Conservation (phyloP, 1,139 yeast species). For the Lodderomyces jiufengensis region DNA sequence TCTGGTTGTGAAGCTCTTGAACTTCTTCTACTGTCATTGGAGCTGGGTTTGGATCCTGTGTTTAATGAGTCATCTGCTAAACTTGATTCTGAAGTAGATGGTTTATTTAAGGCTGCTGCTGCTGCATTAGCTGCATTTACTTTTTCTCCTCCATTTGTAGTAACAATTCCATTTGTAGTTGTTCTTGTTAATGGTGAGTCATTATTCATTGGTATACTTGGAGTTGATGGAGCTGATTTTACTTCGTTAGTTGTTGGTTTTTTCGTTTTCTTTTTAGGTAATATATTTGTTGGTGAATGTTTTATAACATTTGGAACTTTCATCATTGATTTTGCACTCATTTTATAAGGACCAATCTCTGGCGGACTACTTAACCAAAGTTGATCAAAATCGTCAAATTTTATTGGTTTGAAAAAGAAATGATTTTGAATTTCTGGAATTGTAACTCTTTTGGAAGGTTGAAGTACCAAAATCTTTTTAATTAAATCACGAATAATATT, state of each 20-base stretch:
- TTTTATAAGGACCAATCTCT: slow-evolving; percentile 62
- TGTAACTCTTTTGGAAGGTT: slow-evolving; percentile 41
- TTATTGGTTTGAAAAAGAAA: slow-evolving; percentile 62
- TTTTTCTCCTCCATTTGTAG: slow-evolving; percentile 10
- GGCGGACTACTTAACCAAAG: slow-evolving; percentile 79
- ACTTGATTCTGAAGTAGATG: slow-evolving; percentile 18
- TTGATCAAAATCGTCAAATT: slow-evolving; percentile 60
- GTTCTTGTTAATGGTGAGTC: not conserved
- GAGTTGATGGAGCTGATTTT: slow-evolving; percentile 2
- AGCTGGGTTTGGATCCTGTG: slow-evolving; percentile 9
- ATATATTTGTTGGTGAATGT: slow-evolving; percentile 19
- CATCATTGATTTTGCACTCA: slow-evolving; percentile 57
- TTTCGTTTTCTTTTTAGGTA: slow-evolving; percentile 12
- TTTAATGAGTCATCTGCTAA: slow-evolving; percentile 14
- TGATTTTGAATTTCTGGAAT: slow-evolving; percentile 47
- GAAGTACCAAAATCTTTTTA: slow-evolving; percentile 42
- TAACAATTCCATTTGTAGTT: not conserved
- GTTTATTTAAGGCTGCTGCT: slow-evolving; percentile 39
- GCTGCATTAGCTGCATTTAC: slow-evolving; percentile 45
- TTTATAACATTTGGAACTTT: slow-evolving; percentile 44
- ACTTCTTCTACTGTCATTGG: slow-evolving; percentile 6
- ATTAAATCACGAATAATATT: slow-evolving; percentile 45
- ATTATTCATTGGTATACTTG: slow-evolving; percentile 5
- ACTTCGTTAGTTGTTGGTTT: slow-evolving; percentile 6
- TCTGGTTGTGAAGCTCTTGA: slow-evolving; percentile 20